Evolutionary conservation across 2,329 filamentous ascomycete genomes (phyloP).

Genomic region (Dothideomycetes sp.): DNA sequence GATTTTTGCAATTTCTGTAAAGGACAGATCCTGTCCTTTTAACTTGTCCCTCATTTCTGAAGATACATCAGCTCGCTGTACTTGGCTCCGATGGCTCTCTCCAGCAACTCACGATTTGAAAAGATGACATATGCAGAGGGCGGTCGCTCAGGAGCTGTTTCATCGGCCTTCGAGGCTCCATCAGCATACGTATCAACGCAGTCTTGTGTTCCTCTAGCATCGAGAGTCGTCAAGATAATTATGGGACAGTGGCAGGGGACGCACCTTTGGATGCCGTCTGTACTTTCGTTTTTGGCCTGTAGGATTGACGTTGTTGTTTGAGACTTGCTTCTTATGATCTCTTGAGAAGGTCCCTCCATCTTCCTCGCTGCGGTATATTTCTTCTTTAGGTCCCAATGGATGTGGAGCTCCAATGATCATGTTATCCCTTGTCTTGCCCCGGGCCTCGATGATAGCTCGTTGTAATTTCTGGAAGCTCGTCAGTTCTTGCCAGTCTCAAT

Average conservation of each 20-base stretch:
- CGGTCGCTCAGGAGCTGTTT: slow-evolving; percentile 68
- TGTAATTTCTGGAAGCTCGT: slow-evolving; percentile 56
- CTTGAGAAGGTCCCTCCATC: slow-evolving; percentile 37
- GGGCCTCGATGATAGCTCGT: slow-evolving; percentile 62
- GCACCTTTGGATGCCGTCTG: slow-evolving; percentile 63
- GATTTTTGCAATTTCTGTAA: slow-evolving; percentile 73
- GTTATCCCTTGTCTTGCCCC: slow-evolving; percentile 31
- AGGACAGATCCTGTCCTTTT: slow-evolving; percentile 64
- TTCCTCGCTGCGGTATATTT: slow-evolving; percentile 46
- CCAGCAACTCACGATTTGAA: slow-evolving; percentile 57
- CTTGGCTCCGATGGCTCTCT: not conserved
- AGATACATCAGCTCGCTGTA: not conserved
- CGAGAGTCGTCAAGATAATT: no score
- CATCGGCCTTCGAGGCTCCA: slow-evolving; percentile 67
- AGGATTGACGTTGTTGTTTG: not conserved
- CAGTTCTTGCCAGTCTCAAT: no score
- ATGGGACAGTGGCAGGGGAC: no score
- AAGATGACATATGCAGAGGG: slow-evolving; percentile 79
- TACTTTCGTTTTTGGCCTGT: slow-evolving; percentile 58
- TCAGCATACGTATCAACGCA: no score
- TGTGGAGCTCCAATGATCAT: not conserved
- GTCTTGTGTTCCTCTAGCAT: no score
- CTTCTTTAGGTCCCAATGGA: slow-evolving; percentile 30
- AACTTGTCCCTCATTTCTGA: slow-evolving; percentile 66
- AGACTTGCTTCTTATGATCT: slow-evolving; percentile 28